Evolutionary conservation across 2,329 filamentous ascomycete species (phyloP), one percentile per base, ranked within the genome.

Genomic region (Epichloe sylvatica): DNA sequence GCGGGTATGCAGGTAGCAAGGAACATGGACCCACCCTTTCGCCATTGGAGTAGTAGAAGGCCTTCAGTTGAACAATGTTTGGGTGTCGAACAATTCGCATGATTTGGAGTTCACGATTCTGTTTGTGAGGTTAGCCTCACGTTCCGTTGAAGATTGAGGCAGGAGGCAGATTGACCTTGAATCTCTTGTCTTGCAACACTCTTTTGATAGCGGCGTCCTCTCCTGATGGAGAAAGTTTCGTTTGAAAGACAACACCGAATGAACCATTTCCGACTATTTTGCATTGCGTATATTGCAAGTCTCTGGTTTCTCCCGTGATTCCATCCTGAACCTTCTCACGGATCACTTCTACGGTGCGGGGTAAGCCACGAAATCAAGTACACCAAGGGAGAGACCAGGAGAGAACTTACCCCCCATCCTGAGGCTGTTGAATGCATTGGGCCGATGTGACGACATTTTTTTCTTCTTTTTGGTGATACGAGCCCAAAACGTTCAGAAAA

Each of bases 251-350:
- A 46, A 98, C 91, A 57, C 92, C 92, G 60, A 98, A 98, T 36
- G 91, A 97, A 59, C 92, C 92, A 72, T 98, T 98, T 67, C 92
- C 92, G 45, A 98, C 92, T 62, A 98, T 97, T 74, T 98, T 98
- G 76, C 91, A 97, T 67, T 97, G 92, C 50, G 92, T 97, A 70
- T 98, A 98, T 67, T 94, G 88, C 71, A 98, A 81, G 63, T 98
- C 92, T 68, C 87, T 84, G 62, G 89, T 94, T 69, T 98, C 92
- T 61, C 92, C 92, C 13, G 92, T 98, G 58, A 95, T 75, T 66
- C 92, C 92, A 76, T 98, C 92, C 70, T 98, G 92, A 58, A 98
- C 92, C 74, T 95, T 97, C 73, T 98, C 92, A 67, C 89, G 89
- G 67, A 98, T 88, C 57, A 97, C 86, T 77, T 98, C 92, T 97